A percentile compares a stretch with the other conserved stretches of the same genome.
Evolutionary conservation across 2,329 filamentous ascomycete species (phyloP).

Genomic region (Penicillium sp.): DNA sequence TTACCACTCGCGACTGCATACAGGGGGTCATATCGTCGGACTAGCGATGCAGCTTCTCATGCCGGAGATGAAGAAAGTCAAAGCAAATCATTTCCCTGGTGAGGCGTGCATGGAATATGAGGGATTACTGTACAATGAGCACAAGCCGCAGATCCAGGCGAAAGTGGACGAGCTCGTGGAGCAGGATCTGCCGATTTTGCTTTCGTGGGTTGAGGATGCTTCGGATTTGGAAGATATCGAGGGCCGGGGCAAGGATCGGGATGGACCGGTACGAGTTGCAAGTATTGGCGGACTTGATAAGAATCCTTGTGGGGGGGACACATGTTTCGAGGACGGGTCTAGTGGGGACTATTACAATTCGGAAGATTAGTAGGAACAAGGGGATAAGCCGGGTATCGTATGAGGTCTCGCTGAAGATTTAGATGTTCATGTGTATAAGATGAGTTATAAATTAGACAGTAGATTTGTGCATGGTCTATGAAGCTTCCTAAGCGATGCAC

Average conservation of each 20-base stretch:
- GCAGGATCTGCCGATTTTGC: conserved; percentile 19
- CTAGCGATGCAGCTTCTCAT: conserved; percentile 28
- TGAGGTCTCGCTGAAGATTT: conserved; percentile 17
- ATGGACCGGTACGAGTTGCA: conserved; percentile 25
- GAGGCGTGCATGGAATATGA: conserved; percentile 30
- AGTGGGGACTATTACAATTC: conserved; percentile 25
- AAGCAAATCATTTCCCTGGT: conserved; percentile 30
- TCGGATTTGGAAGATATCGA: conserved; percentile 11
- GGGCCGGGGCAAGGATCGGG: conserved; percentile 13
- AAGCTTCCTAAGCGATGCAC: neutral
- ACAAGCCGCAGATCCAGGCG: conserved; percentile 27
- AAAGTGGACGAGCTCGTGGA: conserved; percentile 28
- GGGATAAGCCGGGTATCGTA: conserved; percentile 30
- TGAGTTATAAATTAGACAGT: neutral
- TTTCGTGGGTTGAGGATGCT: conserved; percentile 27
- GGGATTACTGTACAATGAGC: conserved; percentile 29
- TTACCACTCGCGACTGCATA: conserved; percentile 31
- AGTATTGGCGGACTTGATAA: conserved; percentile 30
- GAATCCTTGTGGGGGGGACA: conserved; percentile 31
- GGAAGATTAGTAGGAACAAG: conserved; percentile 31
- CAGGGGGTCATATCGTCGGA: conserved; percentile 31
- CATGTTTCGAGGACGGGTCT: conserved; percentile 25
- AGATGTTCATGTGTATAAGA: neutral
- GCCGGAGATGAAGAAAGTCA: conserved; percentile 26
- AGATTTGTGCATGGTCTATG: neutral